Percentiles rank a stretch among this genome's conserved stretches.
Conservation (phyloP, 2,329 filamentous ascomycete genomes). For the Ophiostoma sp. region DNA sequence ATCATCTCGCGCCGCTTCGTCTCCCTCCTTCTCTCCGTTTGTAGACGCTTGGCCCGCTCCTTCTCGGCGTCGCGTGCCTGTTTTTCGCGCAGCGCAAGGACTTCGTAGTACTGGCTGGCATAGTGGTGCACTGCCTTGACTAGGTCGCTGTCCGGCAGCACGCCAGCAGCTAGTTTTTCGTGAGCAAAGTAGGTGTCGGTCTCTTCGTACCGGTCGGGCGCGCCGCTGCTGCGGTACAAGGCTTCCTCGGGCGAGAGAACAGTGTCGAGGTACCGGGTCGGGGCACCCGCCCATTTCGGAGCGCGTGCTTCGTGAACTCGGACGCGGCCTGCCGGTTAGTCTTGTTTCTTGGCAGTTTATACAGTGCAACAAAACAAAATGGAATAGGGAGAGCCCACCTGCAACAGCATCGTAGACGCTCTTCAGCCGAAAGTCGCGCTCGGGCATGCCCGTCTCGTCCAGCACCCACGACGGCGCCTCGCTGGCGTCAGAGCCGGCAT, state of each 20-base stretch:
- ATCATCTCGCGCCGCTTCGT: background rate
- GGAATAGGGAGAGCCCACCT: conserved; percentile 41
- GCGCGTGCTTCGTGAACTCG: conserved; percentile 16
- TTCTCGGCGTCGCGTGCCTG: background rate
- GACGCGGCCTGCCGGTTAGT: conserved; percentile 32
- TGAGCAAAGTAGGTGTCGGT: conserved; percentile 66
- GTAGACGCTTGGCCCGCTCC: conserved; percentile 2
- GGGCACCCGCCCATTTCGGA: conserved; percentile 12
- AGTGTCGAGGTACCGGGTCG: conserved; percentile 31
- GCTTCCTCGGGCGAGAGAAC: conserved; percentile 62
- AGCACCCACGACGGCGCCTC: background rate
- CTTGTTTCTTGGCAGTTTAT: background rate
- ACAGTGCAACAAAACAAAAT: background rate
- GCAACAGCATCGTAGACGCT: conserved; percentile 70
- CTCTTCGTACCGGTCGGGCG: conserved; percentile 63
- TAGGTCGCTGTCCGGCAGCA: conserved; percentile 63
- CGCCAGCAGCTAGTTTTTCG: conserved; percentile 44
- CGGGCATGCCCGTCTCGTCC: background rate
- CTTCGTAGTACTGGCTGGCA: conserved; percentile 59
- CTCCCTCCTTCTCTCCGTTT: background rate
- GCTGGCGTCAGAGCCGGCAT: background rate
- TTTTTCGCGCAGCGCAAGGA: conserved; percentile 28
- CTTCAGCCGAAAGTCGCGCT: conserved; percentile 34
- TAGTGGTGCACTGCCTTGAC: conserved; percentile 66
- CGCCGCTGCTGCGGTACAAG: conserved; percentile 59